A percentile compares a stretch with the other conserved stretches of the same genome.
These are phyloP conservation scores for Epichloe sp. DNA, from an alignment of 2,329 filamentous ascomycete species.

Conservation along the genomic window DNA sequence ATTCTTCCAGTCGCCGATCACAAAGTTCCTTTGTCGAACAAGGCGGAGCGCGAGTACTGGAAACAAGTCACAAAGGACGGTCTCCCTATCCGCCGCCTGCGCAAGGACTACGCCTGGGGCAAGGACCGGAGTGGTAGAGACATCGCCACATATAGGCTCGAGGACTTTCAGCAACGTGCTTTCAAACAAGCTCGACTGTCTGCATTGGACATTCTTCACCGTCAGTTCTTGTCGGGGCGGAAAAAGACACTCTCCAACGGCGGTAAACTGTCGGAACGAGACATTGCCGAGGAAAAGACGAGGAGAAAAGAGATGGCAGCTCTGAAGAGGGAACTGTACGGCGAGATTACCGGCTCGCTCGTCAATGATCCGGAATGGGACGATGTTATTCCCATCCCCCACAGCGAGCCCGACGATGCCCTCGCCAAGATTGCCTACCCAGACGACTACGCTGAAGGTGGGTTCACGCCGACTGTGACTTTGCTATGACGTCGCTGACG, in stretches of 20 bases:
- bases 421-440: constrained; percentile 89
- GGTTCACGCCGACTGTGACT: constrained; percentile 9
- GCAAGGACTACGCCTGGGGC: constrained; percentile 33
- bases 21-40: constrained; percentile 25
- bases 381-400: constrained; percentile 65
- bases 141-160: constrained; percentile 33
- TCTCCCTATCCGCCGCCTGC: constrained; percentile 33
- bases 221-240: constrained; percentile 28
- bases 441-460: constrained; percentile 73
- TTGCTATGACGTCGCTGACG: constrained; percentile 1
- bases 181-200: constrained; percentile 30
- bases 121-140: constrained; percentile 35
- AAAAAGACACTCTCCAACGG: constrained; percentile 15
- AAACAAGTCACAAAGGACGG: constrained; percentile 39
- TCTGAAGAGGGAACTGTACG: constrained; percentile 39
- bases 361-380: constrained; percentile 65
- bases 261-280: constrained; percentile 21
- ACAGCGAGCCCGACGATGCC: constrained; percentile 71
- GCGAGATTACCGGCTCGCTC: constrained; percentile 29
- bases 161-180: constrained; percentile 30
- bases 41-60: constrained; percentile 45
- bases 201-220: constrained; percentile 29
- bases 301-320: constrained; percentile 38
- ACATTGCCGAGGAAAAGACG: constrained; percentile 31
- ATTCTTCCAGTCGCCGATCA: constrained; percentile 27